Evolutionary conservation across 2,329 filamentous ascomycete genomes (phyloP), one percentile per base, ranked within the genome.

Genomic region (Apiospora aurea): DNA sequence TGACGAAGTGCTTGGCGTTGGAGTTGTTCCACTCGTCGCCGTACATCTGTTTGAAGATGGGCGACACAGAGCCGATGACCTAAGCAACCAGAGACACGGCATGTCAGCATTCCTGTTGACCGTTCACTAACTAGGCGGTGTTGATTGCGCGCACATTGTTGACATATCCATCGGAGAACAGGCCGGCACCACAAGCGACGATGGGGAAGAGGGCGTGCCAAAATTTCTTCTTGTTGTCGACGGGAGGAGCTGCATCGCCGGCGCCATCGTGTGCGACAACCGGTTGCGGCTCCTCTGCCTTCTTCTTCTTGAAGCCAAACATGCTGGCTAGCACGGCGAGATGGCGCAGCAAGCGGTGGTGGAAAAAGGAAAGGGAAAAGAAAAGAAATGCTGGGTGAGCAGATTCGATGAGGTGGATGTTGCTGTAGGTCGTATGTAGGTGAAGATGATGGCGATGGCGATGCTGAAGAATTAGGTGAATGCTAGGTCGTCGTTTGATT

Each of bases 151-250:
- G 43, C 83, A 94, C 93, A 78, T 94, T 94, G 83, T 97, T 97
- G 79, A 97, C 89, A 81, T 97, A 97, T 21, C 95, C 95, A 81
- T 97, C 95, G 34, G 92, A 95, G 82, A 97, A 97, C 1, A 97
- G 87, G 78, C 95, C 95, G 69, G 95, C 93, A 75, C 95, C 95
- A 79, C 94, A 97, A 61, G 95, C 95, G 76, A 97, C 92, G 0
- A 94, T 93, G 18, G 95, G 94, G 87, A 88, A 78, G 26, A 85
- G 80, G 6, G 77, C 76, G 46, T 80, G 75, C 69, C 72, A 71
- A 71, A 81, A 81, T 1, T 78, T 78, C 71, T 79, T 79, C 18
- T 77, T 75, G 69, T 77, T 75, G 57, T n/a, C 26, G 69, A 78
- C 76, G 16, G 76, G 34, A n/a, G 29, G 29, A 41, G 34, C 34